Percentiles rank a stretch among this genome's conserved stretches.
phyloP scores from a whole-genome alignment of 768 basidiomycete species.

The Russula emetica region DNA sequence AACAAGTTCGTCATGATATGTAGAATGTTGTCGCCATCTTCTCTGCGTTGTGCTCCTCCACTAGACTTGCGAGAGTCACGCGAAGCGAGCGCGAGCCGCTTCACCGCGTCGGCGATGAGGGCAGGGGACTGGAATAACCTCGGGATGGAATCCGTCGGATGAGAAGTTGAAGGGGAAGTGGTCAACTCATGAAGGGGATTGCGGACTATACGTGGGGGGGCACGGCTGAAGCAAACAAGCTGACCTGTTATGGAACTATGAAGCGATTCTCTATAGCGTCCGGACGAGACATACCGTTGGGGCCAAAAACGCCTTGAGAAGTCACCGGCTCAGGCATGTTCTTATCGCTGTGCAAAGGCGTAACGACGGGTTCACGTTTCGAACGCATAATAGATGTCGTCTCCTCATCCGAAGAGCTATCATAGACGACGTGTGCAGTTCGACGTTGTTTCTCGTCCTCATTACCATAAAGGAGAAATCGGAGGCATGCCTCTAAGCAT shows the following conservation, averaged over 20 bases:
- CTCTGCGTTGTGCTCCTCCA: slow-evolving; percentile 41
- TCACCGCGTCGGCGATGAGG: slow-evolving; percentile 68
- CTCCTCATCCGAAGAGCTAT: slow-evolving; percentile 66
- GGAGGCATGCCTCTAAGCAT: slow-evolving; percentile 77
- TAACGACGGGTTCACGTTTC: slow-evolving; percentile 48
- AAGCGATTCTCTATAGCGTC: neutral
- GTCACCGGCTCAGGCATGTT: slow-evolving; percentile 81
- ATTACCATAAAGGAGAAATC: slow-evolving; percentile 71
- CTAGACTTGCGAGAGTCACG: slow-evolving; percentile 46
- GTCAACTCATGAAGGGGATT: slow-evolving; percentile 49
- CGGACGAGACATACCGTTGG: slow-evolving; percentile 56
- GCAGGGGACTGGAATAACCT: slow-evolving; percentile 57
- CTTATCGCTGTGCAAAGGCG: slow-evolving; percentile 59
- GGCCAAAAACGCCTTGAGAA: slow-evolving; percentile 85
- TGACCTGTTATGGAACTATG: slow-evolving; percentile 53
- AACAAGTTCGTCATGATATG: slow-evolving; percentile 76
- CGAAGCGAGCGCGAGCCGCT: slow-evolving; percentile 58
- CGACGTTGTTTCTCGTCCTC: slow-evolving; percentile 50
- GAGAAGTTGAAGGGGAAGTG: slow-evolving; percentile 39
- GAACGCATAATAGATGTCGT: slow-evolving; percentile 36
- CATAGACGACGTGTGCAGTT: slow-evolving; percentile 46
- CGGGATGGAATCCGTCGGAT: slow-evolving; percentile 30
- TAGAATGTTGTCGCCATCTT: slow-evolving; percentile 56
- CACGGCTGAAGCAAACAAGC: slow-evolving; percentile 81
- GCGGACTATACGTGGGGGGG: slow-evolving; percentile 67